phyloP scores from a whole-genome alignment of 352 stramenopile genomes.

The Albugo laibachii region DNA sequence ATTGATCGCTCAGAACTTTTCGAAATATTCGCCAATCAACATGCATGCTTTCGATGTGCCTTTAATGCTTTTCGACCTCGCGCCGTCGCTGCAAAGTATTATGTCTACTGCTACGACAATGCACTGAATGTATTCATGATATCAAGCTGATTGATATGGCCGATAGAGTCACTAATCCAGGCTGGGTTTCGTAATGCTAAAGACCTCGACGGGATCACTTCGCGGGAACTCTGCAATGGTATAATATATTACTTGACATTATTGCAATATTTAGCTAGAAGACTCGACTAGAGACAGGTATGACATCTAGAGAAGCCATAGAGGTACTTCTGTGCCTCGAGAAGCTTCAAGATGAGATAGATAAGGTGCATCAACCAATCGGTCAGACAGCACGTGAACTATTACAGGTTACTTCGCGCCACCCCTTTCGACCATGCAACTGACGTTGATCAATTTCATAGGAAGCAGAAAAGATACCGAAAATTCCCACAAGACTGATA shows the following conservation, averaged over 20 bases:
- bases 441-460: slow-evolving; percentile 3
- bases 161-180: slow-evolving; percentile 28
- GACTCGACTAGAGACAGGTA: slow-evolving; percentile 1
- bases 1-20: too few relatives aligned
- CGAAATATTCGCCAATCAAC: background rate
- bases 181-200: slow-evolving; percentile 35
- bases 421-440: background rate
- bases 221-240: slow-evolving; percentile 40
- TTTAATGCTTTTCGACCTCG: slow-evolving; percentile 28
- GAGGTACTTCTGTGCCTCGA: background rate
- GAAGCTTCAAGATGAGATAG: background rate
- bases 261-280: background rate
- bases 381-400: slow-evolving; percentile 23
- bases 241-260: background rate
- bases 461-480: slow-evolving; percentile 11
- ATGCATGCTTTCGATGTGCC: slow-evolving; percentile 13
- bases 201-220: slow-evolving; percentile 25
- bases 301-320: slow-evolving; percentile 1
- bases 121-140: background rate
- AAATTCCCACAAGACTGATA: slow-evolving; percentile 22
- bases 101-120: background rate
- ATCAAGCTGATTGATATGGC: background rate
- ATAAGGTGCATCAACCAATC: background rate
- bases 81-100: slow-evolving; percentile 34
- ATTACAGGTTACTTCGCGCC: slow-evolving; percentile 13